Evolutionary conservation across 2,329 filamentous ascomycete genomes (phyloP), one percentile per base, ranked within the genome.

Genomic region (Aspergillus sp.): DNA sequence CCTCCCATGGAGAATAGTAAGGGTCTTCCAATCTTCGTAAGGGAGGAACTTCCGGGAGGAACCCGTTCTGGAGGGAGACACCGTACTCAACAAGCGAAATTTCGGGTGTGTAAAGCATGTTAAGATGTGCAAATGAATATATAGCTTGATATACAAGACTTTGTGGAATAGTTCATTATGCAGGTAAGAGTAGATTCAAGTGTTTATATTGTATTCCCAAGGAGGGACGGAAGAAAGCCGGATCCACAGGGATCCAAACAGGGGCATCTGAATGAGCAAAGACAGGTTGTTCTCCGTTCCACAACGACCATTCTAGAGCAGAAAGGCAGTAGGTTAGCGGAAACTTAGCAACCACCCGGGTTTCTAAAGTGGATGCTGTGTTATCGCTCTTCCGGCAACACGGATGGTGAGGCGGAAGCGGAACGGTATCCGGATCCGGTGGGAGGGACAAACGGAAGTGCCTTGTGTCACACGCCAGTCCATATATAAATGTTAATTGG

Each of bases 1-100:
- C 84, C 77, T 97, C 93, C 93, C 93, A 98, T 66, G 92, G 91
- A 74, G 88, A 86, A 78, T 96, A 98, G 81, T 96, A 96, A 8
- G 88, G 83, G 70, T 95, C 88, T 15, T 90, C 86, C 15, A 97
- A 86, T 52, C 84, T 82, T 62, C 88, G 86, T 65, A 96, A 81
- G 57, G 93, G 93, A 59, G 89, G 79, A 62, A 88, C 84, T 63
- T 89, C 83, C 3, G 93, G 91, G 58, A 98, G 84, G 79, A 98
- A 98, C 70, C 93, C 93, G 77, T 92, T 88, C 61, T 66, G 64
- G 11, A 65, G 60, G 15, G 73, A 75, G 39, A 75, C 84, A 75
- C 88, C 88, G 78, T 92, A 94, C 71, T 92, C 86, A 73, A 86
- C 83, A 62, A 92, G 82, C 52, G 78, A 62, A 36, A 74, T 59